A percentile compares a stretch with the other conserved stretches of the same genome.
phyloP scores from a whole-genome alignment of 2,329 filamentous ascomycete species.

The Aspergillus texensis region DNA sequence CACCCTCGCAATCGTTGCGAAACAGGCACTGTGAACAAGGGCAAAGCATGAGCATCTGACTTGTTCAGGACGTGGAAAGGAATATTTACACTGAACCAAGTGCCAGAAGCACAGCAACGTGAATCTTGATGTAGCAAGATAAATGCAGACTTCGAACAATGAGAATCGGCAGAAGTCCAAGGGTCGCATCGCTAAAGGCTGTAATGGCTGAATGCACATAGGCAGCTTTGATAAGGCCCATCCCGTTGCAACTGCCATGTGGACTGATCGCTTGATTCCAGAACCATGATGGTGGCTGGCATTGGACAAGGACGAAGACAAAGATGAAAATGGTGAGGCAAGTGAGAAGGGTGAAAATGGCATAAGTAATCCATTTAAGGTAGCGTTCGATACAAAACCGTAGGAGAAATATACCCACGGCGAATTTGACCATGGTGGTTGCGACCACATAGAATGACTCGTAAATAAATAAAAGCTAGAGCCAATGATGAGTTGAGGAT shows the following conservation, averaged over 20 bases:
- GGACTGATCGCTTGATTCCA: slow-evolving; percentile 1
- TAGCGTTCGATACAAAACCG: slow-evolving; percentile 2
- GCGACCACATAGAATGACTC: neutral
- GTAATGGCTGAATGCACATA: slow-evolving; percentile 9
- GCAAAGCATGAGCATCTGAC: neutral
- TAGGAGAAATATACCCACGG: slow-evolving; percentile 4
- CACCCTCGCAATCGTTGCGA: slow-evolving; percentile 1
- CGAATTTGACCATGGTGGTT: slow-evolving; percentile 3
- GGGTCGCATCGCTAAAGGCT: neutral
- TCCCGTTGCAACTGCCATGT: slow-evolving; percentile 1
- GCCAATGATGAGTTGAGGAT: neutral
- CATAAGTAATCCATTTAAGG: slow-evolving; percentile 2
- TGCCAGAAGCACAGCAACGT: neutral
- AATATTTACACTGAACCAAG: slow-evolving; percentile 3
- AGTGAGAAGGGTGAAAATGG: neutral
- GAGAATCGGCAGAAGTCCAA: slow-evolving; percentile 2
- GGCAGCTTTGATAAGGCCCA: neutral
- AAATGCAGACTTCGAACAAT: slow-evolving; percentile 6
- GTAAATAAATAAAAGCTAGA: slow-evolving; percentile 4
- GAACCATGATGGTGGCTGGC: slow-evolving; percentile 4
- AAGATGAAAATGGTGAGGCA: slow-evolving; percentile 2
- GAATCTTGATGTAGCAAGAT: neutral
- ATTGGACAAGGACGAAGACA: slow-evolving; percentile 4
- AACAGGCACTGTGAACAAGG: neutral
- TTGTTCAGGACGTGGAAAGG: neutral